These are phyloP conservation scores for Phyllosticta citriasiana DNA, from an alignment of 2,329 filamentous ascomycete genomes.

Conservation along the genomic window DNA sequence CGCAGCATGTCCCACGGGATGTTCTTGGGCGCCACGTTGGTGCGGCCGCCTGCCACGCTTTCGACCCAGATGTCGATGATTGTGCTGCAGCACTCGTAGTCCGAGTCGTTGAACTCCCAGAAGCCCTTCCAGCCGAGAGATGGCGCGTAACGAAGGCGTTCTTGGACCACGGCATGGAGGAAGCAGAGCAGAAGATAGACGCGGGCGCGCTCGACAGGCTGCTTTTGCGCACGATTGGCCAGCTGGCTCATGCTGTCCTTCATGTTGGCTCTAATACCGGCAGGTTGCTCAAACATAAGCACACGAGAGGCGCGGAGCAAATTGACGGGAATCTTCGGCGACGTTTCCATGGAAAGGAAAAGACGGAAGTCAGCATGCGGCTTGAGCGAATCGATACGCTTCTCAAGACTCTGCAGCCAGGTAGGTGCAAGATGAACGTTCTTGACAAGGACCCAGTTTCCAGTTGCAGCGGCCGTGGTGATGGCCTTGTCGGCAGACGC, in stretches of 20 bases:
- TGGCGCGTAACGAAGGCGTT: conserved; percentile 86
- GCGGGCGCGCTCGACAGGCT: conserved; percentile 81
- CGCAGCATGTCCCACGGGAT: conserved; percentile 96
- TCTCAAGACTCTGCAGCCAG: conserved; percentile 95
- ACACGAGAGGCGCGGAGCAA: conserved; percentile 85
- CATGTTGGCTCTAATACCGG: conserved; percentile 95
- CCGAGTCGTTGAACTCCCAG: conserved; percentile 99
- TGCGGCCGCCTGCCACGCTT: conserved; percentile 67
- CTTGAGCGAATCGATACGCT: conserved; percentile 90
- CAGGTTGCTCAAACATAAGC: conserved; percentile 96
- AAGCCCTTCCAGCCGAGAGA: conserved; percentile 95
- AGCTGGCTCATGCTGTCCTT: conserved; percentile 88
- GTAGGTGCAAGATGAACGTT: conserved; percentile 94
- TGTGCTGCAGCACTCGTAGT: conserved; percentile 95
- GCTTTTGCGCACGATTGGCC: conserved; percentile 63
- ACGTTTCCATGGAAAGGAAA: conserved; percentile 97
- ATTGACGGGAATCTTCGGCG: conserved; percentile 93
- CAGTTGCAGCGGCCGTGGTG: conserved; percentile 78
- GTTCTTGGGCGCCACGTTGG: conserved; percentile 86
- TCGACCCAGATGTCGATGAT: conserved; percentile 96
- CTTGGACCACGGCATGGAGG: conserved; percentile 90
- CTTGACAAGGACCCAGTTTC: conserved; percentile 96
- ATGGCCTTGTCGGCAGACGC: conserved; percentile 93
- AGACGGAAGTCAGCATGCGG: conserved; percentile 87
- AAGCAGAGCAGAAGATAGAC: conserved; percentile 88